Base-by-base conservation (phyloP, 179 eudicot genomes). In the Vitellaria paradoxa region DNA sequence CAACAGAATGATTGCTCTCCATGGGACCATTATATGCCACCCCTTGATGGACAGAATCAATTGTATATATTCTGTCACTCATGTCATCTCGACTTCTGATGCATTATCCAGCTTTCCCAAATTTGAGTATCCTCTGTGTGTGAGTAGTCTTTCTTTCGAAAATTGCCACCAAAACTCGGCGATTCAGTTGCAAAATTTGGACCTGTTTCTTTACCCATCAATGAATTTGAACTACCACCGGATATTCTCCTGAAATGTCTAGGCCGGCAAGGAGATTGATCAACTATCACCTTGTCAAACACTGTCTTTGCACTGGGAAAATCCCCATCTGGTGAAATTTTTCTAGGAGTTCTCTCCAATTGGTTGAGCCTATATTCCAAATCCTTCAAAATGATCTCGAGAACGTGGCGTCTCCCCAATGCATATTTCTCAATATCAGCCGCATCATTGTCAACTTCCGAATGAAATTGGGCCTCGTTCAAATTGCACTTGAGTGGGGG, bases 31-130 rank as follows among this genome's bases (percentile, higher is more conserved):
- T 86, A 79, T 78, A 79, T 0, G 89, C 68, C 42, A 74, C 68
- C 45, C 82, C 87, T 56, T 83, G 87, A 85, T 94, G 86, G 17
- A 92, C 80, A 46, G 96, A 91, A 86, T 94, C 98, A 60, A 94
- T 84, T 40, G 98, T 92, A 79, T 89, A 94, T 79, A 94, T 90
- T 77, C 97, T 87, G 77, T 94, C 98, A 76, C 86, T 85, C 89
- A 82, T 85, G 62, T 94, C 91, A 82, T 94, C 96, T 79, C 94
- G 81, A 46, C 84, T 68, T 94, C 96, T 30, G 96, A 91, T 49
- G 74, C 85, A 78, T 74, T 73, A 49, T 92, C 91, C 75, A 86
- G 81, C 78, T 89, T 87, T 76, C 81, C 85, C 78, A 83, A 72
- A 68, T 82, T 79, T 21, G 82, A 59, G 61, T 37, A 61, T 86